These are phyloP conservation scores for Fomitopsis betulina DNA, from an alignment of 1,284 basidiomycete species.

Conservation along the genomic window DNA sequence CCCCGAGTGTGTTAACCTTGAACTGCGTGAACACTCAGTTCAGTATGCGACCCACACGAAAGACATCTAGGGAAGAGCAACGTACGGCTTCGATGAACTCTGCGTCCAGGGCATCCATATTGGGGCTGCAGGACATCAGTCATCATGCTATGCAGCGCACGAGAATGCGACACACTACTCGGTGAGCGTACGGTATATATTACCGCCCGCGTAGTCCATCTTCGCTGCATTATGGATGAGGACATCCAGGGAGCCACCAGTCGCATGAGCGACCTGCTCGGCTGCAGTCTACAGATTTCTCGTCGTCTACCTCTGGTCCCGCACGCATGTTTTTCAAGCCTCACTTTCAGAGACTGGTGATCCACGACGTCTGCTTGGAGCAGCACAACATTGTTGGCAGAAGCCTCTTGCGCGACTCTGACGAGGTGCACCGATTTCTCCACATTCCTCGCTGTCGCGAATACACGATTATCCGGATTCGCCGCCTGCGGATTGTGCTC, in stretches of 20 bases:
- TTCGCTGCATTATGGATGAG: constrained; percentile 28
- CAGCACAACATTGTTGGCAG: constrained; percentile 20
- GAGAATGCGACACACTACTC: constrained; percentile 8
- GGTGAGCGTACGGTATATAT: constrained; percentile 2
- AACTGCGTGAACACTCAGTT: constrained; percentile 12
- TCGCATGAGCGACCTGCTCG: constrained; percentile 15
- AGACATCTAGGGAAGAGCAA: neutral
- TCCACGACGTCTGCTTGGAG: constrained; percentile 23
- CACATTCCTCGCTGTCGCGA: constrained; percentile 23
- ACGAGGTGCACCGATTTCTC: constrained; percentile 13
- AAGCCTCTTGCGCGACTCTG: constrained; percentile 12
- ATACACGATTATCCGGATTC: constrained; percentile 16
- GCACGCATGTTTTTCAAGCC: neutral
- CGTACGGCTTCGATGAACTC: constrained; percentile 12
- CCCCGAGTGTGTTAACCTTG: constrained; percentile 34
- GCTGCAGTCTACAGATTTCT: constrained; percentile 8
- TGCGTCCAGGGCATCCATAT: constrained; percentile 12
- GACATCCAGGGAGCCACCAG: constrained; percentile 26
- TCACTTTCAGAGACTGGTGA: constrained; percentile 16
- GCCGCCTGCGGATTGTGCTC: neutral
- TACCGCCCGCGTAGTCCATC: constrained; percentile 4
- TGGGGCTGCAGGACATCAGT: neutral
- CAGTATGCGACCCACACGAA: neutral
- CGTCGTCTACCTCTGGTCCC: neutral
- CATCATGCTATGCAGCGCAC: neutral